A percentile compares a stretch with the other conserved stretches of the same genome.
phyloP scores from a whole-genome alignment of 768 basidiomycete genomes.

The Nidula microcarpa region DNA sequence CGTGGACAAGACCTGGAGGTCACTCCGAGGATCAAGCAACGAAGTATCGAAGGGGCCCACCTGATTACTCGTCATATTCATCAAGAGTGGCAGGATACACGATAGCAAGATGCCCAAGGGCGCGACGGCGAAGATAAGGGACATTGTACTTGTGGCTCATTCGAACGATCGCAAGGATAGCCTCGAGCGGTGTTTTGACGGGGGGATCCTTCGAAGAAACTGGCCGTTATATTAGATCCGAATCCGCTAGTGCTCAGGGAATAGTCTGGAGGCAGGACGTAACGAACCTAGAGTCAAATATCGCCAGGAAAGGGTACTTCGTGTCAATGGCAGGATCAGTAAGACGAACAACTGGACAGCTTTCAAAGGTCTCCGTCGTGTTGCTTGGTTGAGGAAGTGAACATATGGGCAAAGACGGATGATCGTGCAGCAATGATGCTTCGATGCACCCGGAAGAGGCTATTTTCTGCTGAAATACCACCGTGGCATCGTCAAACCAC shows the following conservation, averaged over 20 bases:
- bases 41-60: too few species aligned
- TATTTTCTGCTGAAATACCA: conserved; percentile 8
- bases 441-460: conserved; percentile 7
- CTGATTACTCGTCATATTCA: background rate
- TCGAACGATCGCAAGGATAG: background rate
- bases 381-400: conserved; percentile 7
- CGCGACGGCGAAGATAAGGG: background rate
- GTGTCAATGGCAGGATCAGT: background rate
- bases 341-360: conserved; percentile 5
- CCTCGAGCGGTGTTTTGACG: background rate
- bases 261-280: background rate
- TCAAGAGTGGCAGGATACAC: background rate
- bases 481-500: conserved; percentile 13
- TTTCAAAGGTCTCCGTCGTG: conserved; percentile 2
- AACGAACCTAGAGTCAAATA: background rate
- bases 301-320: background rate
- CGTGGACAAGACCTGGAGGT: too few species aligned
- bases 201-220: background rate
- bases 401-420: conserved; percentile 13
- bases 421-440: conserved; percentile 9
- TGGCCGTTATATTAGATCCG: background rate
- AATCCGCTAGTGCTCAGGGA: background rate
- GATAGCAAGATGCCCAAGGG: background rate
- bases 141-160: background rate
- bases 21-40: too few species aligned